Percentiles rank a stretch among this genome's conserved stretches.
Evolutionary conservation across 2,329 filamentous ascomycete genomes (phyloP).

Genomic region (Trichophyton mentagrophytes): DNA sequence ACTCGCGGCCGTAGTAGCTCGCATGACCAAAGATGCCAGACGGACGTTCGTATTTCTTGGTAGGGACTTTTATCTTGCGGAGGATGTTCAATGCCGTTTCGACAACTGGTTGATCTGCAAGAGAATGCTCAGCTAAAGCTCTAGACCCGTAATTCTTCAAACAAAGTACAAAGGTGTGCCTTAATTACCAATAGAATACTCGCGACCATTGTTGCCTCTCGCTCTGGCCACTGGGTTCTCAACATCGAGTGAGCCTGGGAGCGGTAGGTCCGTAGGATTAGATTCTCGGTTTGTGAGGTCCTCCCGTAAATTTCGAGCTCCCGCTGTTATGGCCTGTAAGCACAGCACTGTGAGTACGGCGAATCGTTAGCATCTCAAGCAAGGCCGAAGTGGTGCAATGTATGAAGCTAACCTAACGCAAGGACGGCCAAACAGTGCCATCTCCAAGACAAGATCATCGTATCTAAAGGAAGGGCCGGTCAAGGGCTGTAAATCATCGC

Average conservation of each 20-base stretch:
- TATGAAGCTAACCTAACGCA: slow-evolving; percentile 10
- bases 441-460: slow-evolving; percentile 13
- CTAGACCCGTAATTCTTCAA: background rate
- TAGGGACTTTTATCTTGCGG: slow-evolving; percentile 9
- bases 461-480: slow-evolving; percentile 4
- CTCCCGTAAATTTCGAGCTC: slow-evolving; percentile 2
- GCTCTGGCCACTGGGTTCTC: background rate
- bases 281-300: background rate
- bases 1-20: slow-evolving; percentile 49
- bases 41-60: slow-evolving; percentile 32
- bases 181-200: background rate
- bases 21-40: slow-evolving; percentile 45
- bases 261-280: background rate
- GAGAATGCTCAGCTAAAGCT: background rate
- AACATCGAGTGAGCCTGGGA: background rate
- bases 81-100: slow-evolving; percentile 14
- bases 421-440: slow-evolving; percentile 11
- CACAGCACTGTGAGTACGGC: slow-evolving; percentile 7
- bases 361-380: background rate
- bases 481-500: slow-evolving; percentile 4
- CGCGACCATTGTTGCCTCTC: background rate
- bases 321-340: slow-evolving; percentile 6
- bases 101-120: slow-evolving; percentile 14
- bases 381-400: background rate
- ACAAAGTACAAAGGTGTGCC: background rate